Conservation (phyloP, 1,284 basidiomycete species). For the Sanghuangporus sanghuang region DNA sequence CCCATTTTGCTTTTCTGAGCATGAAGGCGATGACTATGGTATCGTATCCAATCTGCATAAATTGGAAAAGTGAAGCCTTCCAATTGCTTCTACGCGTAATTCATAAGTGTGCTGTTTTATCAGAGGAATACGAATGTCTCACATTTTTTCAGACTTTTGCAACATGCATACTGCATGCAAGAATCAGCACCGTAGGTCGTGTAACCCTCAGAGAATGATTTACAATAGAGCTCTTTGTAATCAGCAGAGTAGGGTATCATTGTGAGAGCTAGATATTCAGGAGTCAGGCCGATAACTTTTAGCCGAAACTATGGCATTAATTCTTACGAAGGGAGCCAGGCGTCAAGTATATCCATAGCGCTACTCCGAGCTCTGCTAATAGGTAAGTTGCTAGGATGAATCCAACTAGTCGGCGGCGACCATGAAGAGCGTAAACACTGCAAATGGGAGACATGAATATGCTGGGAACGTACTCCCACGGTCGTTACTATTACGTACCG, state of each 20-base stretch:
- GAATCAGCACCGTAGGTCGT: neutral
- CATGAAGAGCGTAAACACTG: constrained; percentile 2
- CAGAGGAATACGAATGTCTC: neutral
- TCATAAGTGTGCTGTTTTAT: neutral
- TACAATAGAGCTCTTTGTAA: constrained; percentile 1
- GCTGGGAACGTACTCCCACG: neutral
- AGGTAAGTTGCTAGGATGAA: constrained; percentile 2
- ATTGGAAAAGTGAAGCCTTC: constrained; percentile 1
- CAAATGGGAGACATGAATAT: neutral
- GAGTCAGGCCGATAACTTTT: neutral
- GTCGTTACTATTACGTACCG: neutral
- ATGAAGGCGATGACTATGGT: neutral
- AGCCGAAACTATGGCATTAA: neutral
- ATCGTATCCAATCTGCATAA: constrained; percentile 12
- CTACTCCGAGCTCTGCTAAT: constrained; percentile 4
- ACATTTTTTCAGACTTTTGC: neutral
- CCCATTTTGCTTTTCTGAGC: neutral
- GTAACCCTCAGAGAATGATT: neutral
- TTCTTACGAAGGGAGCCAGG: constrained; percentile 13
- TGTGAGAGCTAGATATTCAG: neutral
- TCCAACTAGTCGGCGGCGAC: neutral
- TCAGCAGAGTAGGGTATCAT: neutral
- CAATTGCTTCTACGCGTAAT: neutral
- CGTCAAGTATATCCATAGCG: constrained; percentile 8
- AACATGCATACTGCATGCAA: constrained; percentile 4